Base-by-base conservation (phyloP, 129 eudicot genomes). In the Pittosporum tobira region DNA sequence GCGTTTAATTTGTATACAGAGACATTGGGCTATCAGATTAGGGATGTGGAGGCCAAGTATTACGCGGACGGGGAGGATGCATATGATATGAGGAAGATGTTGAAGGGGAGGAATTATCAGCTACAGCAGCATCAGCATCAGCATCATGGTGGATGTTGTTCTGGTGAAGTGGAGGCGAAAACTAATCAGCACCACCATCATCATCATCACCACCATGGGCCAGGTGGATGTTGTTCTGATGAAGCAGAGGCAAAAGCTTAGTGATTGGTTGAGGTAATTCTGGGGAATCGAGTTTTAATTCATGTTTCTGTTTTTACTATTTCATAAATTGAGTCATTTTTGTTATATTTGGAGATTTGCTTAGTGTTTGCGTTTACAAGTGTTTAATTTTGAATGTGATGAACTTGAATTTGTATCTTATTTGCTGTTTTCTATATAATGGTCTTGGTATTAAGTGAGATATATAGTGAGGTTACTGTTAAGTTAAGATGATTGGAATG, bases 11-110 rank as follows among this genome's bases (percentile, higher is more conserved):
- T 88, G 82, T 88, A 88, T 66, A 88, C 94, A 0, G 82, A 61
- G 71, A 88, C 96, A 1, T 63, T 88, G 47, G 87, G 89, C 19
- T 88, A 88, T 69, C 51, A 88, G 86, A 88, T 88, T 57, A 84
- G 84, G 58, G 96, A 88, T 72, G 50, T 88, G 43, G 96, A 88
- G 71, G 96, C 96, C 0, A 88, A 88, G 69, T 88, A 88, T 63
- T 88, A 88, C 69, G 96, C 96, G 1, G 96, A 88, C 64, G 96
- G 96, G n/a, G 96, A 88, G 62, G 96, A 88, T 73, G 96, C 96
- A 4, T 88, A 88, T 71, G 96, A 88, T 63, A 88, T 88, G 96
- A 70, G 96, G 81, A 88, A 88, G 78, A 75, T 78, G 63, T 74
- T 88, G 78, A 84, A 75, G 75, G 96, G 78, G 23, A 84, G 69